Evolutionary conservation across 345 rosid species (phyloP), one percentile per base, ranked within the genome.

Genomic region (Lepidium africanum): DNA sequence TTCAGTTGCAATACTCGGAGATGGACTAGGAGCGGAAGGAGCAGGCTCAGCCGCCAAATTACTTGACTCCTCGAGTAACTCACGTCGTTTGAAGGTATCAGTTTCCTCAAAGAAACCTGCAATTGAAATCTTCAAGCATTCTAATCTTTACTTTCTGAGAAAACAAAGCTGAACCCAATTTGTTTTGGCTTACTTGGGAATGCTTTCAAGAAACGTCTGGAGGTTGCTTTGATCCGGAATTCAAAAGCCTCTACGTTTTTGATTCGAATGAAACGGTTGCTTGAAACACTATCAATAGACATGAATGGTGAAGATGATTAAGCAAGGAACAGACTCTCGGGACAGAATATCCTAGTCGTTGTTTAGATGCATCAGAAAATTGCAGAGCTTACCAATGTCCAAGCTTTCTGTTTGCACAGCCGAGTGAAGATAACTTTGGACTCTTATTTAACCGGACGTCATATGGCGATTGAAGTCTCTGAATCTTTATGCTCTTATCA

Each of bases 41-140:
- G 85, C 81, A 60, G 89, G 87, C 49, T 25, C 72, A 46, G 88
- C 95, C 21, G 68, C 76, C 9, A 94, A 79, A 70, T 94, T 91
- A 51, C 78, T 86, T 1, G 86, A 79, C 59, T 78, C 76, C 67
- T 73, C 92, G 40, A 81, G 78, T 32, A 94, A 81, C 74, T 75
- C 80, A 23, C 97, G 92, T 2, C 86, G 87, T 57, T 75, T 72
- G 65, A 77, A 66, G 53, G 62, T 72, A 68, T 60, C 68, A 33
- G 61, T 47, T 69, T 77, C 75, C 30, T 80, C 83, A 16, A 38
- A 55, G 19, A 30, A 11, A 21, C 77, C 77, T 65, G 10, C 54
- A 63, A 42, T 35, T 55, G 5, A 43, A 7, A 13, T 16, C 5
- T 25, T 55, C 25, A 55, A 71, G 35, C 9, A 35, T 39, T 21